A percentile compares a stretch with the other conserved stretches of the same genome.
Evolutionary conservation across 345 rosid species (phyloP).

Genomic region (Balakata baccata): DNA sequence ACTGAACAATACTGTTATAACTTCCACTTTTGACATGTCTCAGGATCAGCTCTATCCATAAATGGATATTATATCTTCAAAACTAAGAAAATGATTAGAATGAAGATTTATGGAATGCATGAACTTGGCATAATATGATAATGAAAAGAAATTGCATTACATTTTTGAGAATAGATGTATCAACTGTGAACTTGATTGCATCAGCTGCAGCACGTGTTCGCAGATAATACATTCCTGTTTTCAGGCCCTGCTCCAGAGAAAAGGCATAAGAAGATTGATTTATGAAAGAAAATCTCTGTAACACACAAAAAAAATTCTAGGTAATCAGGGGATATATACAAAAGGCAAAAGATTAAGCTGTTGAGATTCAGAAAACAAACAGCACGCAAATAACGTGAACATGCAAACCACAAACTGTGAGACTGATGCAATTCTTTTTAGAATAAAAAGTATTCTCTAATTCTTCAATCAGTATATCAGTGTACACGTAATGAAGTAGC

Average conservation of each 20-base stretch:
- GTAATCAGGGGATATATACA: neutral
- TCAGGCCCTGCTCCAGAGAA: conserved; percentile 53
- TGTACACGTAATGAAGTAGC: neutral
- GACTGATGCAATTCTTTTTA: neutral
- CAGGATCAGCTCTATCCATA: neutral
- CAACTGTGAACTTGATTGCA: conserved; percentile 91
- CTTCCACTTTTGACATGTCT: neutral
- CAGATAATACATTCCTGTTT: conserved; percentile 90
- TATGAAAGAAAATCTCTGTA: neutral
- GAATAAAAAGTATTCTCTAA: neutral
- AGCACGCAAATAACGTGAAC: neutral
- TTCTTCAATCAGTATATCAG: neutral
- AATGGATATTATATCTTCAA: neutral
- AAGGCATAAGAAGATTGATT: neutral
- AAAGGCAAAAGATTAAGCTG: neutral
- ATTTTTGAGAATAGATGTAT: conserved; percentile 48
- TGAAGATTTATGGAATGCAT: neutral
- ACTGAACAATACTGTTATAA: neutral
- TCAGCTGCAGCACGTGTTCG: conserved; percentile 94
- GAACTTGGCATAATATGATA: neutral
- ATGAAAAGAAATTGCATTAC: neutral
- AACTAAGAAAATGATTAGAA: neutral
- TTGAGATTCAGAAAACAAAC: neutral
- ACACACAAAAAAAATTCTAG: neutral
- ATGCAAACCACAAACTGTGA: neutral